Conservation (phyloP, 192 early-diverging fungal species). For the Geranomyces variabilis region DNA sequence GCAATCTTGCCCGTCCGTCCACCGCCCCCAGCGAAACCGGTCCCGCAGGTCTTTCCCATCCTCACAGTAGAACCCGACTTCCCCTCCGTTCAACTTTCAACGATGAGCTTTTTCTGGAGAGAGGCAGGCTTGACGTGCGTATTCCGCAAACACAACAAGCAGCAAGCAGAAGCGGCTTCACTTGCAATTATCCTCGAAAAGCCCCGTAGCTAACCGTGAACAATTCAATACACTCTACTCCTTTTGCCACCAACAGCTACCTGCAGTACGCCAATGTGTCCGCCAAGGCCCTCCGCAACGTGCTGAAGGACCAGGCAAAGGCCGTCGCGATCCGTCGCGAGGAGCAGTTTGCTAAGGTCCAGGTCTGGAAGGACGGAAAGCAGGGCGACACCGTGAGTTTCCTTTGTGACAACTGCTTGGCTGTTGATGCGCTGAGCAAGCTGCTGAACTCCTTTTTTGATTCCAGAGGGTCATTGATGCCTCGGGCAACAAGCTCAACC, state of each 20-base stretch:
- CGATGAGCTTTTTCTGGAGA: slow-evolving; percentile 56
- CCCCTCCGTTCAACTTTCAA: background rate
- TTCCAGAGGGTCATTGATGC: slow-evolving; percentile 28
- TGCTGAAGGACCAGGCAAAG: slow-evolving; percentile 78
- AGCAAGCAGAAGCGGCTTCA: background rate
- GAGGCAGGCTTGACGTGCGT: slow-evolving; percentile 58
- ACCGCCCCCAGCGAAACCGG: no score
- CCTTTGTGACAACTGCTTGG: background rate
- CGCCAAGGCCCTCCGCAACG: slow-evolving; percentile 78
- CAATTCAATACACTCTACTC: no score
- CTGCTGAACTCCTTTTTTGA: background rate
- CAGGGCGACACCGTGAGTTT: slow-evolving; percentile 73
- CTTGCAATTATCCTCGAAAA: background rate
- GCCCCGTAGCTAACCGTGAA: background rate
- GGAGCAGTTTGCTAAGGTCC: slow-evolving; percentile 71
- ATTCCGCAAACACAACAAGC: no score
- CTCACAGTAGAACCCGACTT: no score
- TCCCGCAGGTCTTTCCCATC: no score
- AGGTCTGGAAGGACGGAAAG: slow-evolving; percentile 83
- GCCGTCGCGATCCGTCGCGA: slow-evolving; percentile 72
- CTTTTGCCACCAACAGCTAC: slow-evolving; percentile 62
- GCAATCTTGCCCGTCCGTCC: no score
- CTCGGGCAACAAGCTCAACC: slow-evolving; percentile 26
- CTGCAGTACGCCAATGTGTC: slow-evolving; percentile 83
- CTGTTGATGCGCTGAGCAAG: background rate